Evolutionary conservation across 192 early-diverging fungal species (phyloP), one percentile per base, ranked within the genome.

Genomic region (Podochytrium sp.): DNA sequence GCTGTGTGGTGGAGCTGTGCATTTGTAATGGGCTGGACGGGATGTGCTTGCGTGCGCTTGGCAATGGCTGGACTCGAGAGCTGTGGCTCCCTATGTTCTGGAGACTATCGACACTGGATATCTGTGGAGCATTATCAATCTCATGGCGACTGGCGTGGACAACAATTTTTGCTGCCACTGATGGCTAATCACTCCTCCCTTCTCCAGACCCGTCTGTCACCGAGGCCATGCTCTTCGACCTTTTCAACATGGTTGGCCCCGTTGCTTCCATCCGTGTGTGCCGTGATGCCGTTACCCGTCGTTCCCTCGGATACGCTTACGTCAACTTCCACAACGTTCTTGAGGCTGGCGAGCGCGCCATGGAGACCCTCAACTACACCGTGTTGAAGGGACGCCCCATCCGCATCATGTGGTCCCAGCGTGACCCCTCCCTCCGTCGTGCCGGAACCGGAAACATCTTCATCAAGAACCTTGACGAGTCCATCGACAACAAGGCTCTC

Each of bases 381-480:
- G 84, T 90, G 79, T 90, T 99, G 83, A 96, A 95, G 87, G 94
- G 91, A 70, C 91, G 91, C 78, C 87, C 95, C 55, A 97, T 97
- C 87, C 94, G 97, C 76, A 99, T 99, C 86, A 99, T 99, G 97
- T 99, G 96, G 96, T 97, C 95, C 43, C 94, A 99, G 87, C 93
- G 97, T 78, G 96, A 99, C 87, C 97, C 97, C 27, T 89, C 94
- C 57, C 83, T 93, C 76, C 95, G 97, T 84, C 91, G 92, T 76
- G 88, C 88, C 67, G 95, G 96, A 49, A 85, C 86, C 55, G 96
- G 96, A 71, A 99, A 99, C 87, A 95, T 99, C 82, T 99, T 99
- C 83, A 99, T 99, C 89, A 99, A 99, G 89, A 99, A 99, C 91
- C 85, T 99, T 59, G 96, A 98, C 85, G 83, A 89, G 53, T 84